Base-by-base conservation (phyloP, 352 stramenopile species). In the Pythium sp. region DNA sequence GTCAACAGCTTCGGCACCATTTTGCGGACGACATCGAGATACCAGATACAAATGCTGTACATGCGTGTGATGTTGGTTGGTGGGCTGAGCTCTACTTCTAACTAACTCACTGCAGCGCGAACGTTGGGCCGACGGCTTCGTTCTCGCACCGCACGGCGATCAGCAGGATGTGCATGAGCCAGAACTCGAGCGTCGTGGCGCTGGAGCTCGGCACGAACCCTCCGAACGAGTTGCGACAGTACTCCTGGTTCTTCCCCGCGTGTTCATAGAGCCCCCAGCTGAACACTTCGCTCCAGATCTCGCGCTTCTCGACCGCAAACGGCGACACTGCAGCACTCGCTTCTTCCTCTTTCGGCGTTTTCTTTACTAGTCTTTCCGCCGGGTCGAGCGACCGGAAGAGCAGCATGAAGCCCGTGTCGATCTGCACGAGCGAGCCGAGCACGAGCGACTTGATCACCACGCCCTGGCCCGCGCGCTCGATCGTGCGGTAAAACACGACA, bases 141-240 rank as follows among this genome's bases (percentile, higher is more conserved):
- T 68, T 87, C 69, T 90, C 83, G 62, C 80, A 90, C 7, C 83
- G 81, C 38, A 90, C 76, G 8, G 81, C 83, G 57, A 91, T 90
- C 36, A 90, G 64, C 56, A 90, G 70, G 47, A 91, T 73, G 58
- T 90, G 76, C 80, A 90, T 86, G 58, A 90, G 74, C 83, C 83
- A 91, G 58, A 90, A 90, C 64, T 85, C 68, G 36, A 86, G 62
- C 57, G 72, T 86, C 70, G 77, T 77, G 9, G 73, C 79, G 15
- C 76, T 54, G 47, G 81, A 75, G 22, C 58, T 71, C 18, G 68
- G 71, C 43, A 91, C 80, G 46, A 87, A 88, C 22, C 83, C 83
- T 36, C 83, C 83, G 61, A 91, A 90, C 47, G 74, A 84, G 56
- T 91, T 86, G 56, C 72, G 73, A 58, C 82, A 91, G 62, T 87